Evolutionary conservation across 1,284 basidiomycete species (phyloP).

Genomic region (Rhodotorula sp.): DNA sequence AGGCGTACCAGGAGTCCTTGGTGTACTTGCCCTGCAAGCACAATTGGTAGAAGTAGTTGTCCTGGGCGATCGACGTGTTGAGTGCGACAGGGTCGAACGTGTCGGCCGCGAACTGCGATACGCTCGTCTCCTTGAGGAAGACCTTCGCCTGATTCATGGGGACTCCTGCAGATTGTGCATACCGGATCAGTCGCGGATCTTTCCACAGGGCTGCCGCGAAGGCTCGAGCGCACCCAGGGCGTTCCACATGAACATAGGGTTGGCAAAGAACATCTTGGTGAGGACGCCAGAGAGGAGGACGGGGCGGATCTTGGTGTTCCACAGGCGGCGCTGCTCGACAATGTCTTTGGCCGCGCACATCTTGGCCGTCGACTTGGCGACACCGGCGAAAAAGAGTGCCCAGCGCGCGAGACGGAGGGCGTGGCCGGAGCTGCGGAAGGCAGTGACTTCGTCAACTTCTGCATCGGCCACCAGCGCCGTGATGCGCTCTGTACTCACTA

Average conservation of each 20-base stretch:
- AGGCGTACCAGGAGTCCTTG: constrained; percentile 28
- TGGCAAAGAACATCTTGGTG: constrained; percentile 59
- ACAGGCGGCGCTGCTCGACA: constrained; percentile 67
- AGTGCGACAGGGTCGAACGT: constrained; percentile 64
- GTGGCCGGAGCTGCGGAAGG: constrained; percentile 53
- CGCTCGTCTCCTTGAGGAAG: constrained; percentile 66
- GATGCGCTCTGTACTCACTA: constrained; percentile 66
- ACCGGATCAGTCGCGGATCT: too few species aligned
- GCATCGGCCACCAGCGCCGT: too few species aligned
- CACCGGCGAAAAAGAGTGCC: constrained; percentile 65
- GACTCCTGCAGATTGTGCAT: constrained; percentile 47
- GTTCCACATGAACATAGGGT: constrained; percentile 71
- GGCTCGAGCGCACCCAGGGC: constrained; percentile 62
- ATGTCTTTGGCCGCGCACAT: constrained; percentile 63
- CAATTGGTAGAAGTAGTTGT: constrained; percentile 55
- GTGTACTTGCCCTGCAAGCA: constrained; percentile 41
- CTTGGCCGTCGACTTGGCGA: constrained; percentile 60
- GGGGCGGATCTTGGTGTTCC: constrained; percentile 63
- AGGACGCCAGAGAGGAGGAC: constrained; percentile 69
- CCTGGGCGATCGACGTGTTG: constrained; percentile 53
- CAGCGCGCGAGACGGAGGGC: constrained; percentile 67
- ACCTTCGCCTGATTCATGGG: constrained; percentile 67
- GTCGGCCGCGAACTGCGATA: constrained; percentile 53
- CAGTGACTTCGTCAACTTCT: too few species aligned
- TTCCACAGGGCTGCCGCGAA: too few species aligned